Base-by-base conservation (phyloP, 768 basidiomycete species). In the Suillus placidus region DNA sequence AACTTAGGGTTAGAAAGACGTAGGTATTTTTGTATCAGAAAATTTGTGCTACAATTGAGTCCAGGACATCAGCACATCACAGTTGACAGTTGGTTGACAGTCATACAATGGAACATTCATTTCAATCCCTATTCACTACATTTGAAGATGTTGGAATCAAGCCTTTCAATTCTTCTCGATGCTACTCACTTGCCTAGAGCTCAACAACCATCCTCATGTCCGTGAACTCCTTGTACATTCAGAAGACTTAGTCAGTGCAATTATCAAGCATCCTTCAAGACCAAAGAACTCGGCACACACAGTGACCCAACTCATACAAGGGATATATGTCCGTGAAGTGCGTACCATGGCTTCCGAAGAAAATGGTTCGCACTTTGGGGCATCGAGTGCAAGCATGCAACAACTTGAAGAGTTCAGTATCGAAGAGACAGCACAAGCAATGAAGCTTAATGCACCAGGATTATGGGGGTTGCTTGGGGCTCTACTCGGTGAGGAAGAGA, bases 141-240 rank as follows among this genome's bases (percentile, higher is more conserved):
- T 73, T 13, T 45, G 66, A n/a, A 58, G 68, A 38, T 64, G 74
- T 6, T 76, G 70, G 73, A 62, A 68, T 26, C 65, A 67, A 30
- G 69, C 63, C 30, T 8, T 57, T 30, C 63, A 64, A 26, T 54
- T 64, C 23, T 13, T 64, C 16, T 30, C 18, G 1, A n/a, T 37
- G 20, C 14, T 64, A 16, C 63, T 64, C 38, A 52, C 63, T 42
- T 12, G 23, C 35, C 64, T 5, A 13, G 57, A 45, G 16, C 60
- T 42, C 30, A 45, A 38, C 12, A 35, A 47, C 20, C 64, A 64
- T 45, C 43, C 43, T 8, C 16, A 35, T n/a, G 62, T 63, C 37
- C 8, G 6, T 6, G 49, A 63, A n/a, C 32, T 63, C 16, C 34
- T 63, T 14, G 32, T 32, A 23, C 62, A 63, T 18, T 63, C 62